Conservation (phyloP, 805 yeast species). For the Zygosaccharomyces pseudorouxii region DNA sequence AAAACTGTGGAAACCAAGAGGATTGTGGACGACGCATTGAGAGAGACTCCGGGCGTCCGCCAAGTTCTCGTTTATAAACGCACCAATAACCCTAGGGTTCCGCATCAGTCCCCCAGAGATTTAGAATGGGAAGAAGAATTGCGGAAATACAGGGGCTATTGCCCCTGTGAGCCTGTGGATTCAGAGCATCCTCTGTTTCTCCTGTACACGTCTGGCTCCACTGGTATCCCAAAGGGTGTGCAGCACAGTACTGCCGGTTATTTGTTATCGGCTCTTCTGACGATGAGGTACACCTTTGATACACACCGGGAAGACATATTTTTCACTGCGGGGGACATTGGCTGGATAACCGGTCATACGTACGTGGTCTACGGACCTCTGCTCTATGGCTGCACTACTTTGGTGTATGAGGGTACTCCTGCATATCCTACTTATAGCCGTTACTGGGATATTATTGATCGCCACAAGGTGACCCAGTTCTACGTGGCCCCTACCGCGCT, state of each 20-base stretch:
- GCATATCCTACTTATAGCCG: conserved; percentile 78
- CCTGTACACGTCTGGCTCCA: conserved; percentile 83
- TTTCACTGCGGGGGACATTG: conserved; percentile 87
- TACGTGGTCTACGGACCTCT: conserved; percentile 81
- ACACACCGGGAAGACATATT: conserved; percentile 67
- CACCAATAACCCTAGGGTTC: conserved; percentile 53
- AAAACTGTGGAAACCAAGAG: conserved; percentile 75
- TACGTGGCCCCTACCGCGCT: conserved; percentile 84
- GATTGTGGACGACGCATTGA: conserved; percentile 76
- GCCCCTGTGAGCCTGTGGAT: conserved; percentile 68
- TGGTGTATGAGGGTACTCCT: conserved; percentile 84
- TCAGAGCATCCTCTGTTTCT: conserved; percentile 78
- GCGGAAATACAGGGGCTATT: conserved; percentile 59
- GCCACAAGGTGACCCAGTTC: conserved; percentile 69
- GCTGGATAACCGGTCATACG: conserved; percentile 89
- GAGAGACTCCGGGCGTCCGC: conserved; percentile 58
- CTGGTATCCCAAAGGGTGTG: conserved; percentile 87
- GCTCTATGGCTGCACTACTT: conserved; percentile 68
- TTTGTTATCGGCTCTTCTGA: conserved; percentile 64
- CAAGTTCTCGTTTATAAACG: conserved; percentile 70
- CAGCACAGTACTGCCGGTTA: conserved; percentile 80
- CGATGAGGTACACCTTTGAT: conserved; percentile 74
- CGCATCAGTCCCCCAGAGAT: conserved; percentile 55
- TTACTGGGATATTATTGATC: conserved; percentile 73
- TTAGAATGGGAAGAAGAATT: conserved; percentile 73